Base-by-base conservation (phyloP, 768 basidiomycete species). In the Suillus bovinus region DNA sequence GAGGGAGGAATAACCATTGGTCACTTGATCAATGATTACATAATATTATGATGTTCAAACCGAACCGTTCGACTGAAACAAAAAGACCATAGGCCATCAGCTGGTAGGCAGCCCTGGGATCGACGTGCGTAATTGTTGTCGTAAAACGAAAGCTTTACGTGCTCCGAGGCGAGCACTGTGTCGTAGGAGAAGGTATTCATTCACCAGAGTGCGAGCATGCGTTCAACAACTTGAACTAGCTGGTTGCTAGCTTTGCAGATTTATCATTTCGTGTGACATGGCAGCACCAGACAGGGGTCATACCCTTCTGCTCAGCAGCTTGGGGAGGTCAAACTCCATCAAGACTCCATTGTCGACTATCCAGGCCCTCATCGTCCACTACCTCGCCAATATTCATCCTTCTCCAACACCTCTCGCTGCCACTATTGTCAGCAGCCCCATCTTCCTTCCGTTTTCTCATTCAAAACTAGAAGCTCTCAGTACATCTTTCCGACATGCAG, bases 401-500 rank as follows among this genome's bases (percentile, higher is more conserved):
- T 60, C 69, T 4, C 75, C 75, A 17, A 76, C 75, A 5, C 74
- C 75, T 6, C 71, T 75, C 27, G 71, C 75, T 1, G 74, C 74
- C 5, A 70, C 73, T 1, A 64, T 76, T 61, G 69, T 75, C 47
- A 71, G 69, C 58, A 75, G 73, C 61, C 63, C 70, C 13, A 64
- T 71, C 58, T 75, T 75, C 47, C 67, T 67, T 13, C 74, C 74
- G 0, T 76, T 74, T 56, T 70, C 73, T 2, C 67, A 70, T 44
- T 53, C 66, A 54, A 72, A 70, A 54, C 69, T 75, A 36, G 66
- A 74, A 39, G 62, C 69, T 0, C 70, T 77, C 60, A 63, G 49
- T 27, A 62, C 64, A 22, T 68, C 74, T 10, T 71, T 77, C 57
- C 71, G 76, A 2, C 69, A 71, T 46, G 76, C 77, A 10, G 72